A percentile compares a stretch with the other conserved stretches of the same genome.
phyloP scores from a whole-genome alignment of 441 rosid species.

The Populus hybrid region DNA sequence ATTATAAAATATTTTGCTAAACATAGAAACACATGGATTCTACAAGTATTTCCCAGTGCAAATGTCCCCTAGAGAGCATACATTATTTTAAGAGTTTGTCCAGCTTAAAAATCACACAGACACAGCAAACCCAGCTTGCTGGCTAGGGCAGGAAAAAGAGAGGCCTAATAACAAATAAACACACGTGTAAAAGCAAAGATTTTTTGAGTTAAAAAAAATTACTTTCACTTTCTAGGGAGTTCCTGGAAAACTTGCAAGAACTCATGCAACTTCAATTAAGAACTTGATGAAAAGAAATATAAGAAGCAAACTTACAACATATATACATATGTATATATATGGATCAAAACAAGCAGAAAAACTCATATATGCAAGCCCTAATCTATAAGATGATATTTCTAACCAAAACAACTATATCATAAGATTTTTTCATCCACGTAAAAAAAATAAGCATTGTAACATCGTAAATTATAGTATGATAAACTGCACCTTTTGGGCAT shows the following conservation, averaged over 20 bases:
- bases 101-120: background rate
- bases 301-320: background rate
- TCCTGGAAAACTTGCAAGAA: background rate
- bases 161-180: background rate
- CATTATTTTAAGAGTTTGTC: background rate
- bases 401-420: background rate
- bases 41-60: background rate
- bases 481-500: constrained; percentile 65
- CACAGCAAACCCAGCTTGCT: background rate
- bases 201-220: background rate
- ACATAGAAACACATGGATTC: no score
- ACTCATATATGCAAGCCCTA: background rate
- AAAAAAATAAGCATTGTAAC: background rate
- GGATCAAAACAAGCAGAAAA: background rate
- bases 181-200: background rate
- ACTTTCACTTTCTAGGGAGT: background rate
- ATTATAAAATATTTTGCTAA: no score
- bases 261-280: background rate
- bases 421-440: background rate
- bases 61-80: background rate
- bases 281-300: background rate
- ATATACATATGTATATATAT: no score
- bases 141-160: background rate
- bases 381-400: background rate
- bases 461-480: background rate